Conservation (phyloP, 768 basidiomycete genomes). For the Austroboletus eburneus region DNA sequence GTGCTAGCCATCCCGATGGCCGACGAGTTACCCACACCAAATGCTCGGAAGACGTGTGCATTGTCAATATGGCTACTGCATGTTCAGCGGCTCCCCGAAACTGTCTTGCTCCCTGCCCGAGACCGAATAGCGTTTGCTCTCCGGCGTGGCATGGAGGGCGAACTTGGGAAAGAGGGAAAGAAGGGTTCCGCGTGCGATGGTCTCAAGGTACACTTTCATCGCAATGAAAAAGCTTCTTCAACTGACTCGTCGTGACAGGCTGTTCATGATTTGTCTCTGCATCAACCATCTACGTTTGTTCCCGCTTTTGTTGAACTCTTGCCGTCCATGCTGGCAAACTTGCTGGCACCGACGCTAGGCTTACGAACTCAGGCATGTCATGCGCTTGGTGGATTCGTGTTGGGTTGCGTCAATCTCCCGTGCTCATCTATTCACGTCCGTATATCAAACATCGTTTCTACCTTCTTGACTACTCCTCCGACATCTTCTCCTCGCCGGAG, state of each 20-base stretch:
- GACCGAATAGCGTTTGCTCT: conserved; percentile 69
- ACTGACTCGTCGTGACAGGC: conserved; percentile 45
- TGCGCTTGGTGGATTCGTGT: conserved; percentile 66
- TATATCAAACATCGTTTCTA: conserved; percentile 46
- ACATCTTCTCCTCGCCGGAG: conserved; percentile 37
- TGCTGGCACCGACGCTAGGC: conserved; percentile 61
- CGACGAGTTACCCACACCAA: conserved; percentile 67
- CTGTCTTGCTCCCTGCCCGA: conserved; percentile 56
- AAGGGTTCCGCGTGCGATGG: conserved; percentile 79
- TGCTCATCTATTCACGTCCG: conserved; percentile 46
- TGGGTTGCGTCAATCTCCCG: conserved; percentile 48
- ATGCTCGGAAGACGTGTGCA: conserved; percentile 82
- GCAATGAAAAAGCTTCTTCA: conserved; percentile 3
- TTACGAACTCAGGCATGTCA: conserved; percentile 72
- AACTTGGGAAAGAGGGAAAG: conserved; percentile 86
- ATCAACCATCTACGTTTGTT: conserved; percentile 65
- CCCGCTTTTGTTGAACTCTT: conserved; percentile 59
- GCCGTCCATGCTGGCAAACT: conserved; percentile 55
- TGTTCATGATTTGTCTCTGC: conserved; percentile 61
- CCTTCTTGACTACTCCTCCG: conserved; percentile 42
- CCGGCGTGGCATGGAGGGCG: conserved; percentile 74
- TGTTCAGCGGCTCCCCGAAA: conserved; percentile 59
- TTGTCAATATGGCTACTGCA: conserved; percentile 74
- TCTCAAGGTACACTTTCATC: conserved; percentile 51
- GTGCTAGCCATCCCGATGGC: conserved; percentile 72